Evolutionary conservation across 352 stramenopile species (phyloP), one percentile per base, ranked within the genome.

Genomic region (Globisporangium middletonii): DNA sequence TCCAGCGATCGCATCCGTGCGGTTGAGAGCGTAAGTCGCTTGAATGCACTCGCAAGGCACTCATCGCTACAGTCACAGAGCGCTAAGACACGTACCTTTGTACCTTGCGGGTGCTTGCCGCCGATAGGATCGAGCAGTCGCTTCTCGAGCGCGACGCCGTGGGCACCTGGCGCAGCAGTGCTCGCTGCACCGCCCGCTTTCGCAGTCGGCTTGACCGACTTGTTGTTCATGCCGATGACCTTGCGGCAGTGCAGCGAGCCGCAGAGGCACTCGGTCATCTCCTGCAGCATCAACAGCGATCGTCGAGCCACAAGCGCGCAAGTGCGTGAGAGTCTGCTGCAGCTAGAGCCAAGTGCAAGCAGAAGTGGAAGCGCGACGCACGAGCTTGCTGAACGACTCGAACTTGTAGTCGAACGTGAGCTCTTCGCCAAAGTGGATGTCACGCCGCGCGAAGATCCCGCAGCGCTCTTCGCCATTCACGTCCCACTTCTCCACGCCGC

Each of bases 391-490:
- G 48, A 85, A 85, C 9, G 67, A 75, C 60, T 88, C 57, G 50
- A 87, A 98, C 72, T 98, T 98, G 79, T 98, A 98, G 71, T 98
- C 94, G 49, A 98, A 98, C 19, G 72, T 92, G 43, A 98, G 72
- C 73, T 98, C 95, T 70, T 98, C 90, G 26, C 90, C 89, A 1
- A 61, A 35, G n/a, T 72, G 37, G 50, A 98, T 97, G 62, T 95
- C 75, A 30, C 78, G 80, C 59, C 92, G 82, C 18, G 93, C 85
- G 59, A 98, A 98, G 65, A 98, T 97, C n/a, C 88, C 94, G 56
- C 97, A 97, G n/a, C 92, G 83, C 72, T 97, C 93, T 64, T 89
- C 86, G 50, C 91, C 86, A 62, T 96, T 86, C 12, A 97, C 77
- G 27, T 95, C 89, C 75, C 96, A 97, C 37, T 98, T 98, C 69